Evolutionary conservation across 495 filamentous ascomycete genomes (phyloP).

Genomic region (Penicillium turbatum): DNA sequence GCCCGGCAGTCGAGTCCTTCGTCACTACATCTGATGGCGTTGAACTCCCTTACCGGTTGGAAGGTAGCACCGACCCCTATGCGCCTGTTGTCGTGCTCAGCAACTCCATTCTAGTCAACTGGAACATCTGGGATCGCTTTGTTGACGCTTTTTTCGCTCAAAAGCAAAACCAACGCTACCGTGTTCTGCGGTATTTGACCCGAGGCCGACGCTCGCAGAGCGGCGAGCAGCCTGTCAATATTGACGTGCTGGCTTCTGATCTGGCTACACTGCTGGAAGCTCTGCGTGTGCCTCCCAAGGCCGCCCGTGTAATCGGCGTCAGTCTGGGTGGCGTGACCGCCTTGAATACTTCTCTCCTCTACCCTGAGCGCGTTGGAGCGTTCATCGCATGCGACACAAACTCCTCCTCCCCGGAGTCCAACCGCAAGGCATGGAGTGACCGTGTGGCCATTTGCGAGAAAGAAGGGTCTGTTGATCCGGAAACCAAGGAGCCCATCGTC

Average conservation of each 20-base stretch:
- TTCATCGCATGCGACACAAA: constrained; percentile 80
- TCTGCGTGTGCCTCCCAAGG: constrained; percentile 53
- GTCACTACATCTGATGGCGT: constrained; percentile 65
- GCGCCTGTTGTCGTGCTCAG: constrained; percentile 67
- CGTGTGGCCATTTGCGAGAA: constrained; percentile 64
- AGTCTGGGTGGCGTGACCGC: constrained; percentile 73
- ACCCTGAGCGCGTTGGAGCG: constrained; percentile 52
- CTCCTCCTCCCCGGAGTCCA: constrained; percentile 59
- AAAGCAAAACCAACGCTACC: constrained; percentile 55
- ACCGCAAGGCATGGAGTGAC: constrained; percentile 71
- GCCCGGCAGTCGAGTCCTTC: constrained; percentile 57
- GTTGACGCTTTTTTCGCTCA: constrained; percentile 56
- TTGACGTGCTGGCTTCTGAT: constrained; percentile 65
- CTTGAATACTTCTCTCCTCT: constrained; percentile 62
- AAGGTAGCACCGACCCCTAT: constrained; percentile 59
- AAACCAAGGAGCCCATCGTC: constrained; percentile 51
- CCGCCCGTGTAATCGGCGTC: constrained; percentile 64
- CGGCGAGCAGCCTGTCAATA: constrained; percentile 46
- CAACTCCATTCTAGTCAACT: constrained; percentile 70
- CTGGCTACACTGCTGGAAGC: constrained; percentile 54
- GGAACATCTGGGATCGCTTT: constrained; percentile 74
- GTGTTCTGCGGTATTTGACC: constrained; percentile 66
- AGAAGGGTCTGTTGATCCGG: constrained; percentile 40
- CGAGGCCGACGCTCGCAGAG: constrained; percentile 53
- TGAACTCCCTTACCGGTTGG: constrained; percentile 65